Conservation (phyloP, 305 asterid species). For the Rubia tinctorum region DNA sequence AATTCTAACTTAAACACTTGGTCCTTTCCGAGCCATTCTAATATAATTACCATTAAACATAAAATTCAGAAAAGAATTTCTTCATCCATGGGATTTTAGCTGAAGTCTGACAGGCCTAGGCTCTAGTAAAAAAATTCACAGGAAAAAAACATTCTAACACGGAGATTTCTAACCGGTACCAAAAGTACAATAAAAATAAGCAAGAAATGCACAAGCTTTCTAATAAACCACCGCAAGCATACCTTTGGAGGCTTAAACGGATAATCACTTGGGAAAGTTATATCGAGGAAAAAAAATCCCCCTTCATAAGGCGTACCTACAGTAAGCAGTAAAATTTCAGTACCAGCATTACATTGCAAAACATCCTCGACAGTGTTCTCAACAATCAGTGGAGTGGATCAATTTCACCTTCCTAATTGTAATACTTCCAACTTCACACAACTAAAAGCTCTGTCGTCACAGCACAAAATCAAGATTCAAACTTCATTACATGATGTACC, state of each 20-base stretch:
- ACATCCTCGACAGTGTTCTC: neutral
- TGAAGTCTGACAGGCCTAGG: neutral
- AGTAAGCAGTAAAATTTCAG: conserved; percentile 17
- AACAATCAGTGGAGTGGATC: neutral
- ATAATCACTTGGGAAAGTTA: conserved; percentile 78
- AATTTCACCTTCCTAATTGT: neutral
- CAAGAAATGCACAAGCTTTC: neutral
- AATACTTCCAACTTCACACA: too few relatives aligned
- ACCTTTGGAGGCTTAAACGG: conserved; percentile 95
- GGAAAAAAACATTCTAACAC: neutral
- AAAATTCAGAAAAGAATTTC: neutral
- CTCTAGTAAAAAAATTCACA: neutral
- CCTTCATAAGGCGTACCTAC: conserved; percentile 93
- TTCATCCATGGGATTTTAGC: neutral
- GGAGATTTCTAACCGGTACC: neutral
- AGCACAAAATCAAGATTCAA: neutral
- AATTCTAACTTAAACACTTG: neutral
- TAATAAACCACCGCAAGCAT: conserved; percentile 16
- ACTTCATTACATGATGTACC: neutral
- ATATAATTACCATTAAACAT: neutral
- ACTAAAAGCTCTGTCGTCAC: too few relatives aligned
- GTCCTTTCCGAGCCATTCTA: neutral
- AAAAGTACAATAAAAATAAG: neutral
- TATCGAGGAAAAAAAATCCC: conserved; percentile 84
- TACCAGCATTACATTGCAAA: neutral